Evolutionary conservation across 2,329 filamentous ascomycete genomes (phyloP).

Genomic region (Botrytis squamosa): DNA sequence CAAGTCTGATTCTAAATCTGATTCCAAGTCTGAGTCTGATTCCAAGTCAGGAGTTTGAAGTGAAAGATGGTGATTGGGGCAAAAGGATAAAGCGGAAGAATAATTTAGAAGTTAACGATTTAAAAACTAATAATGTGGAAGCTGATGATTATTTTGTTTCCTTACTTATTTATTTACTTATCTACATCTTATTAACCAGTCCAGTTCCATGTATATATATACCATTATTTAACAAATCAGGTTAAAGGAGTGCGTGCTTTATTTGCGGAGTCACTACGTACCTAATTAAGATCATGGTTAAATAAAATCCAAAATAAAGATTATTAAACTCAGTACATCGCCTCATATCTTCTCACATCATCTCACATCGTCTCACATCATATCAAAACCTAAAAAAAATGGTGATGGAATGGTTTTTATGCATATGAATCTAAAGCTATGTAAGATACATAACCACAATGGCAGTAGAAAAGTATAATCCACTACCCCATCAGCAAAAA

Average conservation of each 20-base stretch:
- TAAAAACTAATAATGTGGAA: too few species aligned
- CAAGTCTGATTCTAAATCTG: too few species aligned
- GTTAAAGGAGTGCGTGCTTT: neutral
- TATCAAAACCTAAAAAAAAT: neutral
- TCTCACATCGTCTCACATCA: neutral
- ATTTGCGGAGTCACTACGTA: too few species aligned
- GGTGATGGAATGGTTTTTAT: conserved; percentile 23
- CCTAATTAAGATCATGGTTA: too few species aligned
- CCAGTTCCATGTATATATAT: too few species aligned
- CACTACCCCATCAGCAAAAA: conserved; percentile 19
- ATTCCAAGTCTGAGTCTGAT: conserved; percentile 22
- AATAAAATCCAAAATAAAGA: too few species aligned
- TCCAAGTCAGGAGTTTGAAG: too few species aligned
- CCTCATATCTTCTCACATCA: neutral
- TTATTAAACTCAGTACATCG: neutral
- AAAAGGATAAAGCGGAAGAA: neutral
- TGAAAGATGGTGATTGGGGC: too few species aligned
- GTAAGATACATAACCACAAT: conserved; percentile 32
- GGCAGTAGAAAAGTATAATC: conserved; percentile 19
- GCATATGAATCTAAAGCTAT: conserved; percentile 34
- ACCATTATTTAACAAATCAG: neutral
- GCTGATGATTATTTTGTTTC: too few species aligned
- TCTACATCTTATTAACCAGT: too few species aligned
- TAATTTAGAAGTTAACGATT: too few species aligned
- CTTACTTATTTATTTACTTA: too few species aligned